phyloP scores from a whole-genome alignment of 1,284 basidiomycete genomes.

The Heterobasidion annosum region DNA sequence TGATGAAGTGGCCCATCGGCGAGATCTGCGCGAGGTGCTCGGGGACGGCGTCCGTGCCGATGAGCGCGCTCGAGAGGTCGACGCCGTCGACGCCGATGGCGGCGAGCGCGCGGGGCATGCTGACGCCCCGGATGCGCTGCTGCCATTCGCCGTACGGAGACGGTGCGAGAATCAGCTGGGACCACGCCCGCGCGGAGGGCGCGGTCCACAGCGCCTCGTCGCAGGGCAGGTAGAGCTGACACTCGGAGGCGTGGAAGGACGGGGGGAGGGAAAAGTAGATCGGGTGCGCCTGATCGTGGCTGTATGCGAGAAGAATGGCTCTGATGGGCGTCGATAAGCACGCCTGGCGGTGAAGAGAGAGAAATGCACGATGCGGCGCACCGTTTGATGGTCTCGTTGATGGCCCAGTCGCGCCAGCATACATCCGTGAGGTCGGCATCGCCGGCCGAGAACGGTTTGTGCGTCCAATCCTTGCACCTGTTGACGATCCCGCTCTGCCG shows the following conservation, averaged over 20 bases:
- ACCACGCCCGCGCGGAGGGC: conserved; percentile 37
- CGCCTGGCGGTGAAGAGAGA: conserved; percentile 2
- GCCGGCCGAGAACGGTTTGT: conserved; percentile 22
- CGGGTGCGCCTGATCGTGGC: conserved; percentile 47
- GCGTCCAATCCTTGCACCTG: conserved; percentile 32
- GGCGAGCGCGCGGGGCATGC: conserved; percentile 20
- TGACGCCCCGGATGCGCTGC: conserved; percentile 28
- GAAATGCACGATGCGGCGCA: conserved; percentile 15
- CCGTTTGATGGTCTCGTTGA: conserved; percentile 50
- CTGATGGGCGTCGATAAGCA: conserved; percentile 18
- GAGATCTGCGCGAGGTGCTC: conserved; percentile 31
- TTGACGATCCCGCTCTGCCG: conserved; percentile 39
- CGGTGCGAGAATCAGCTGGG: conserved; percentile 26
- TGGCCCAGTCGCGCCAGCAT: conserved; percentile 46
- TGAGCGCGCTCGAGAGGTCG: conserved; percentile 13
- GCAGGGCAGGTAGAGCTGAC: conserved; percentile 43
- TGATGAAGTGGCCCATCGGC: conserved; percentile 50
- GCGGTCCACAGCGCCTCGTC: conserved; percentile 48
- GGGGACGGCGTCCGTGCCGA: conserved; percentile 25
- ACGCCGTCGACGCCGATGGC: conserved; percentile 10
- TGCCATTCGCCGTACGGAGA: conserved; percentile 35
- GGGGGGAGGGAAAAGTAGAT: conserved; percentile 48
- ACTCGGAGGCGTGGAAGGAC: conserved; percentile 35
- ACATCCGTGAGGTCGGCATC: conserved; percentile 25
- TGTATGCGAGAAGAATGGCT: conserved; percentile 36